phyloP scores from a whole-genome alignment of 2,329 filamentous ascomycete genomes.

The Fusarium avenaceum region DNA sequence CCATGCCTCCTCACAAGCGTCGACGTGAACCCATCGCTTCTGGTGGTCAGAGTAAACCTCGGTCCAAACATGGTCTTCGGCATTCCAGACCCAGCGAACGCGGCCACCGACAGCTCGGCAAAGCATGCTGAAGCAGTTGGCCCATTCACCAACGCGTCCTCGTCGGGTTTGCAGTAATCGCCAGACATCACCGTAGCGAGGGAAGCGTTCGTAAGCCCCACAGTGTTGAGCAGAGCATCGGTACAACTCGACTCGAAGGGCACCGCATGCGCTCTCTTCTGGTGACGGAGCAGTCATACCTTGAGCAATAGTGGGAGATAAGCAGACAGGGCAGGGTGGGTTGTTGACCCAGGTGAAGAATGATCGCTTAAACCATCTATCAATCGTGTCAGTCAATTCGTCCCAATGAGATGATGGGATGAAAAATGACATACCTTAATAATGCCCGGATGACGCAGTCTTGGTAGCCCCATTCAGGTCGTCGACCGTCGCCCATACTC shows the following conservation, averaged over 20 bases:
- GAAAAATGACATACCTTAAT: conserved; percentile 72
- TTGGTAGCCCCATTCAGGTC: conserved; percentile 95
- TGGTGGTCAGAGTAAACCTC: conserved; percentile 97
- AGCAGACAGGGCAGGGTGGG: conserved; percentile 84
- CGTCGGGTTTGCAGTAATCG: conserved; percentile 86
- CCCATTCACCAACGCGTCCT: conserved; percentile 94
- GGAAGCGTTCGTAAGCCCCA: conserved; percentile 86
- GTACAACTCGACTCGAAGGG: conserved; percentile 89
- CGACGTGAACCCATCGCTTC: conserved; percentile 95
- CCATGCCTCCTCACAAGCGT: conserved; percentile 94
- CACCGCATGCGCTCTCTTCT: conserved; percentile 90
- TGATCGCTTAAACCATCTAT: conserved; percentile 87
- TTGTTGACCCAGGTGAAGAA: conserved; percentile 99
- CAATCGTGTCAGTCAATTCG: conserved; percentile 34
- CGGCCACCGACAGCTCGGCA: conserved; percentile 92
- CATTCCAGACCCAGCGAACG: conserved; percentile 98
- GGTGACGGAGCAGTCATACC: conserved; percentile 88
- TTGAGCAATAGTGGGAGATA: conserved; percentile 83
- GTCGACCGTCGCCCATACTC: conserved; percentile 83
- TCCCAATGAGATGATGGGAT: background rate
- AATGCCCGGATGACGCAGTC: conserved; percentile 94
- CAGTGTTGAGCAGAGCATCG: conserved; percentile 84
- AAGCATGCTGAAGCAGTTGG: conserved; percentile 98
- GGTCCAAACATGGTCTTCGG: conserved; percentile 97
- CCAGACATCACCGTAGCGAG: conserved; percentile 96